A percentile compares a stretch with the other conserved stretches of the same genome.
phyloP scores from a whole-genome alignment of 305 asterid species.

The Withania somnifera region DNA sequence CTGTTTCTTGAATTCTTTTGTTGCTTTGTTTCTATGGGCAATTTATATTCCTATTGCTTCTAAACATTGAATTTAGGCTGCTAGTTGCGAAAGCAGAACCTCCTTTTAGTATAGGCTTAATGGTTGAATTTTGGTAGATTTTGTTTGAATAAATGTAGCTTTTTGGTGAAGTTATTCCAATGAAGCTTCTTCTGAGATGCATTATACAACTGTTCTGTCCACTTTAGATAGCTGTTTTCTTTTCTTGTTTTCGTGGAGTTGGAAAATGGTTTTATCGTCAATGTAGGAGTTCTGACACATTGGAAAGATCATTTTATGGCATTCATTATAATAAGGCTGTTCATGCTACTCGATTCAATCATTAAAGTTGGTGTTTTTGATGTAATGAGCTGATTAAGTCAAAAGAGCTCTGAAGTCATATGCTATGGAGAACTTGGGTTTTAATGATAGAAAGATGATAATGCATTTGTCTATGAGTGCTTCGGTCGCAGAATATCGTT shows the following conservation, averaged over 20 bases:
- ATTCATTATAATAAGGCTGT: neutral
- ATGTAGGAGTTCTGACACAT: neutral
- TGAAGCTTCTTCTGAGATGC: neutral
- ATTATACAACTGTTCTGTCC: neutral
- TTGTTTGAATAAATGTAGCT: neutral
- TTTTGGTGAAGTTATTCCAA: neutral
- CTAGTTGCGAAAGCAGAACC: neutral
- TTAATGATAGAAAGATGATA: neutral
- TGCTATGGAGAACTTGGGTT: neutral
- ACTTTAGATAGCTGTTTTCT: neutral
- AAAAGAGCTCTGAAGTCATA: neutral
- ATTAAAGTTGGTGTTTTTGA: neutral
- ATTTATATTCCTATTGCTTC: neutral
- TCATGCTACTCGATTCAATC: neutral
- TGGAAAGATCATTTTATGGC: neutral
- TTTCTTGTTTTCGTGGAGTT: neutral
- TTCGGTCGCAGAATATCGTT: neutral
- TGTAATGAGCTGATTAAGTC: neutral
- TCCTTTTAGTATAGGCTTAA: neutral
- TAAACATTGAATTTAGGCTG: neutral
- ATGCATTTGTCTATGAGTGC: neutral
- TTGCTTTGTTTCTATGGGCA: neutral
- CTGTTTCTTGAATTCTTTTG: neutral
- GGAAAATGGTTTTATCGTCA: neutral
- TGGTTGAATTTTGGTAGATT: neutral